Evolutionary conservation across 2,329 filamentous ascomycete genomes (phyloP), one percentile per base, ranked within the genome.

Genomic region (Talaromyces albobiverticillius): DNA sequence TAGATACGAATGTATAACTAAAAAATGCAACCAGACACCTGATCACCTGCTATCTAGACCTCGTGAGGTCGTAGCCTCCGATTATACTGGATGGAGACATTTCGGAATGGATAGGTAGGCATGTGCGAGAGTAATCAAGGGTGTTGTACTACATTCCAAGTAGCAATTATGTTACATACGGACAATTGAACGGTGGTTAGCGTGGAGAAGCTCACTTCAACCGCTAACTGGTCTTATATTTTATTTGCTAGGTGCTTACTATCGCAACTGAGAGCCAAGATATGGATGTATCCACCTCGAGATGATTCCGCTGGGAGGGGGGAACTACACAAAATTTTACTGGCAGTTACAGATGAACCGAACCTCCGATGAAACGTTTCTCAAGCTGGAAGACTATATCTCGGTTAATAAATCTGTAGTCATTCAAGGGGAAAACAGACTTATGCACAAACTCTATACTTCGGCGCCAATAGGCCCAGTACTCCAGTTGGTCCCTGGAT

Each of bases 11-110:
- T 51, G 38, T 29, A 16, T 10, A 34, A 34, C 31, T n/a, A n/a
- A 34, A 34, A 26, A 51, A 51, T 51, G 48, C 48, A 51, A 51
- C 48, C 48, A 11, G 31, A 18, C 48, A 43, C 48, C 41, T 51
- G 48, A 51, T 34, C 48, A 43, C 36, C 26, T 22, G 25, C 38
- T 34, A 34, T 14, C 29, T 51, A 43, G 48, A 18, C 32, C 29
- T 34, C 26, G 38, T 51, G 40, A 51, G 48, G 48, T 51, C 23
- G 48, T 51, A 43, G 9, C 26, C 38, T 20, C 16, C 16, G 18
- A 42, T 42, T 34, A 34, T 34, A 34, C 31, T 14, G 31, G 31
- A 34, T 34, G 31, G 31, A 34, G 8, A 10, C 5, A 34, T 34
- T 34, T 34, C 31, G 16, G 22, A 42, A 23, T 42, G 16, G 38